A percentile compares a stretch with the other conserved stretches of the same genome.
Conservation (phyloP, 371 early-diverging fungal genomes). For the Mortierella sp. region DNA sequence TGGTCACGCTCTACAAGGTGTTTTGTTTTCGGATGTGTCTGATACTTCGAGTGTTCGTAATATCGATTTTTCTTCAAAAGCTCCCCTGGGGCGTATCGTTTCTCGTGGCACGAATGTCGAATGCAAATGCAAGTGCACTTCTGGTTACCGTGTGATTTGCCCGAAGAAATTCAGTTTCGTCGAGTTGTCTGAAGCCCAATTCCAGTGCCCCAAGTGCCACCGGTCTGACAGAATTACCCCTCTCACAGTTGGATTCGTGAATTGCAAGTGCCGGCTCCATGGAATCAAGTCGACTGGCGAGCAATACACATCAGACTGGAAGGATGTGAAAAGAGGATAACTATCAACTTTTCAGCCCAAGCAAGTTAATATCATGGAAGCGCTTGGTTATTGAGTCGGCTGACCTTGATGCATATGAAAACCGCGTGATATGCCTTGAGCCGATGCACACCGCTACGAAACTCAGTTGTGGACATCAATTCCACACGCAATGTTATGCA, state of each 20-base stretch:
- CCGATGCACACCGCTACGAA: neutral
- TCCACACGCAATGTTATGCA: too few species aligned
- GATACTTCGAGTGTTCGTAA: constrained; percentile 1
- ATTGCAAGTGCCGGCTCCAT: constrained; percentile 27
- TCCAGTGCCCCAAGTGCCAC: constrained; percentile 20
- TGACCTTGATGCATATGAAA: neutral
- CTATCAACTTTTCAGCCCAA: constrained; percentile 11
- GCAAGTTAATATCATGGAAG: neutral
- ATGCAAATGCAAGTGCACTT: constrained; percentile 12
- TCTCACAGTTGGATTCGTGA: constrained; percentile 8
- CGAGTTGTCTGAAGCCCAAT: constrained; percentile 3
- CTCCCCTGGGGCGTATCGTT: neutral
- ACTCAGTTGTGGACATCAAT: too few species aligned
- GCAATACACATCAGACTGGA: constrained; percentile 13
- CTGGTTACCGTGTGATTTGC: constrained; percentile 5
- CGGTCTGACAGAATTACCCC: neutral
- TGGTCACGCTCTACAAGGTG: neutral
- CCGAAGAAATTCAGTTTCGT: neutral
- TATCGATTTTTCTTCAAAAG: neutral
- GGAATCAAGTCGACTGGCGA: constrained; percentile 10
- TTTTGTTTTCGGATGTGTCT: constrained; percentile 18
- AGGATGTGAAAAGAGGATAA: neutral
- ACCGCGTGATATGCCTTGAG: constrained; percentile 13
- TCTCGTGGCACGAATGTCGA: constrained; percentile 15
- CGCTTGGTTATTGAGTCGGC: constrained; percentile 18